These are phyloP conservation scores for Vitis hybrid DNA, from an alignment of 177 flowering plant species.

Conservation along the genomic window DNA sequence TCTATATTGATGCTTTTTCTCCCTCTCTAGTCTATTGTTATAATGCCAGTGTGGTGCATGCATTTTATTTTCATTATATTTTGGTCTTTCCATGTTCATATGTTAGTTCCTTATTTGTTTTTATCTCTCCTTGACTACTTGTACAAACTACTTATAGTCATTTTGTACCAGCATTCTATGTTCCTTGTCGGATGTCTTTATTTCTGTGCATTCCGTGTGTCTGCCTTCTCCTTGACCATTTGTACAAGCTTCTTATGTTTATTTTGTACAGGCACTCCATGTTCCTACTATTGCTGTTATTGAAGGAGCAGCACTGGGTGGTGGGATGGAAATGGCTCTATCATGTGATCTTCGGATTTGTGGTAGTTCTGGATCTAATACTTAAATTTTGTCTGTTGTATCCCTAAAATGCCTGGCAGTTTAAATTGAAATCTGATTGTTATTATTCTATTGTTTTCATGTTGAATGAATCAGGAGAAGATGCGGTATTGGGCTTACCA, in stretches of 20 bases:
- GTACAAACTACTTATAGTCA: too few species aligned
- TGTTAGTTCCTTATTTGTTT: too few species aligned
- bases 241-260: not conserved
- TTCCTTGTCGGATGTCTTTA: too few species aligned
- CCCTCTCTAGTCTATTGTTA: too few species aligned
- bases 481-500: slow-evolving; percentile 75
- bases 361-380: slow-evolving; percentile 40
- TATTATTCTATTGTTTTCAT: not conserved
- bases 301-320: slow-evolving; percentile 96
- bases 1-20: too few species aligned
- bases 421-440: not conserved
- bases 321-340: slow-evolving; percentile 91
- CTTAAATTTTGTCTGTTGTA: not conserved
- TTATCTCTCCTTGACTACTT: too few species aligned
- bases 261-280: slow-evolving; percentile 46
- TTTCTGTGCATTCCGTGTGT: too few species aligned
- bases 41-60: too few species aligned
- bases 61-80: too few species aligned
- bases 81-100: too few species aligned
- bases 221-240: too few species aligned
- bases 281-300: slow-evolving; percentile 92
- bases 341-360: slow-evolving; percentile 95
- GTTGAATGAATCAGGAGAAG: slow-evolving; percentile 60
- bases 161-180: too few species aligned
- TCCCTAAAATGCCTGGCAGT: not conserved